These are phyloP conservation scores for Nemania sp. DNA, from an alignment of 2,329 filamentous ascomycete genomes.

Conservation along the genomic window DNA sequence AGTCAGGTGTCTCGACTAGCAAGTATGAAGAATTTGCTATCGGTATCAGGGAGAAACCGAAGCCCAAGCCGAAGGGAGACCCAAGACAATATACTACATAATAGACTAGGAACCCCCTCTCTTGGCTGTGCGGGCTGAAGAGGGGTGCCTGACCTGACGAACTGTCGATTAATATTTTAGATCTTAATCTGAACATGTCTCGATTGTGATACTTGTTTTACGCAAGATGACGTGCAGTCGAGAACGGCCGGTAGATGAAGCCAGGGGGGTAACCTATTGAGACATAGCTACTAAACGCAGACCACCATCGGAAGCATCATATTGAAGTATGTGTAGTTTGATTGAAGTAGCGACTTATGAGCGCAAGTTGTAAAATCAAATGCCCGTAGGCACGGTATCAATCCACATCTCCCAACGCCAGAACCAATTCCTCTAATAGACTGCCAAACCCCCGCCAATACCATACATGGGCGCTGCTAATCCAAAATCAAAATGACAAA, in stretches of 20 bases:
- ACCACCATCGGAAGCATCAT: not conserved
- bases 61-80: too few species aligned
- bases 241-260: not conserved
- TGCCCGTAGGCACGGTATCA: slow-evolving; percentile 22
- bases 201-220: not conserved
- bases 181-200: slow-evolving; percentile 3
- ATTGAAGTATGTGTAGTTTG: not conserved
- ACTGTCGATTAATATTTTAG: not conserved
- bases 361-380: slow-evolving; percentile 10
- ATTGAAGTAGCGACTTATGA: slow-evolving; percentile 1
- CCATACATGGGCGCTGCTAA: not conserved
- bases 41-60: too few species aligned
- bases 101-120: too few species aligned
- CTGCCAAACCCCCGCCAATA: slow-evolving; percentile 1
- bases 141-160: not conserved
- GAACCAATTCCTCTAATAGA: slow-evolving; percentile 6
- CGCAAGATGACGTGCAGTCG: slow-evolving; percentile 14
- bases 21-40: too few species aligned
- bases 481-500: not conserved
- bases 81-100: too few species aligned
- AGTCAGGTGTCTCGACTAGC: too few species aligned
- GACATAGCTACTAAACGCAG: not conserved
- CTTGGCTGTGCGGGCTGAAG: too few species aligned
- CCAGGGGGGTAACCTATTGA: not conserved
- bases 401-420: slow-evolving; percentile 19